Conservation (phyloP, 2,329 filamentous ascomycete genomes). For the Sarocladiaceae sp. region DNA sequence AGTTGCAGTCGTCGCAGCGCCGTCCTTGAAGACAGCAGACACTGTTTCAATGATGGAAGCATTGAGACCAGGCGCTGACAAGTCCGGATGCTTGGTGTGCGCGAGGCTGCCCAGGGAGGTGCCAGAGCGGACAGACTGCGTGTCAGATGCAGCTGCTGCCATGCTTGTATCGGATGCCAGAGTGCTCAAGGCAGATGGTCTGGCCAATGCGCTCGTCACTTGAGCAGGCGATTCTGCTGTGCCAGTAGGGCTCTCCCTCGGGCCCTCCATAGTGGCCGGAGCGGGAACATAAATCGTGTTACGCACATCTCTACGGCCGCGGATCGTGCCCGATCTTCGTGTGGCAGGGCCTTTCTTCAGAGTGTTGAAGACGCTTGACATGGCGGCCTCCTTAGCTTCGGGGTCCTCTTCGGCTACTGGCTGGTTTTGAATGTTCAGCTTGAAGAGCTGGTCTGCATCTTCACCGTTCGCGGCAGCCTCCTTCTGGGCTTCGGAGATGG, state of each 20-base stretch:
- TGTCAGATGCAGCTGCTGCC: slow-evolving; percentile 60
- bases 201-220: slow-evolving; percentile 13
- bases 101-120: slow-evolving; percentile 67
- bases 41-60: slow-evolving; percentile 88
- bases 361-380: slow-evolving; percentile 70
- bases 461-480: slow-evolving; percentile 50
- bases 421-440: slow-evolving; percentile 71
- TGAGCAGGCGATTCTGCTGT: not conserved
- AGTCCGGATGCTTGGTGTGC: slow-evolving; percentile 73
- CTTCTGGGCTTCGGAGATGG: slow-evolving; percentile 66
- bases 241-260: slow-evolving; percentile 17
- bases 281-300: slow-evolving; percentile 79
- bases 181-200: slow-evolving; percentile 43
- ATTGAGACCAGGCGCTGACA: slow-evolving; percentile 73
- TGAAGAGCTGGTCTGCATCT: slow-evolving; percentile 63
- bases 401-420: slow-evolving; percentile 74
- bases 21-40: slow-evolving; percentile 75
- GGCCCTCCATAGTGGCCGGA: slow-evolving; percentile 26
- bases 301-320: slow-evolving; percentile 83
- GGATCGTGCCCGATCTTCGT: slow-evolving; percentile 67
- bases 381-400: slow-evolving; percentile 63
- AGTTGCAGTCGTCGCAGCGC: slow-evolving; percentile 62
- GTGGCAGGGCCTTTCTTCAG: slow-evolving; percentile 60
- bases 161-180: slow-evolving; percentile 58
- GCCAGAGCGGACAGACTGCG: slow-evolving; percentile 83